Evolutionary conservation across 2,329 filamentous ascomycete species (phyloP), one percentile per base, ranked within the genome.

Genomic region (Trichoderma koningiopsis): DNA sequence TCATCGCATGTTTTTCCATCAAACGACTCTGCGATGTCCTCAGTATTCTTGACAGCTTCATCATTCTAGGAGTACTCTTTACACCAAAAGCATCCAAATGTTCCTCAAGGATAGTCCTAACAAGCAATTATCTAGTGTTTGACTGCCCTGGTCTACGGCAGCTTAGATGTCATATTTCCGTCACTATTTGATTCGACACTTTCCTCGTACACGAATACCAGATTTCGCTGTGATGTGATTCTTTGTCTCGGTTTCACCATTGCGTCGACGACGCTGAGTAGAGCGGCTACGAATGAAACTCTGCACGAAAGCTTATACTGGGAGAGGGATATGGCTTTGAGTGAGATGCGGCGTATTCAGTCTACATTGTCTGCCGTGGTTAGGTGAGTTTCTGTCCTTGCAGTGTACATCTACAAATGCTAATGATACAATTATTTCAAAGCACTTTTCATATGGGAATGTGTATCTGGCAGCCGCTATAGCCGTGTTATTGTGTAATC

Each of bases 361-460:
- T 37, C 61, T 0, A 7, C 49, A 0, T 40, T 64, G 16, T 35
- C 61, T 16, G 61, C 47, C 0, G 35, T 64, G 5, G 61, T 27
- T 24, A 64, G 61, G 61, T 64, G 47, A 40, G 61, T 24, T 3
- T 55, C 2, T 27, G 16, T 2, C 2, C 3, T 3, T 0, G 5
- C 5, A 6, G 14, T n/a, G 2, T 19, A 2, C 27, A 43, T n/a
- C 1, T 4, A 27, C n/a, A n/a, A 0, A 22, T 24, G 5, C 24
- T 64, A 22, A 64, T 8, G 4, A 0, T 43, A n/a, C n/a, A 3
- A 7, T 43, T 6, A 14, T 22, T 14, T 2, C 0, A 29, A 3
- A 64, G 61, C n/a, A 64, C 47, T 5, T 55, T 55, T 64, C 61
- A 64, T 4, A 64, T 64, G 61, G 47, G 61, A 10, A 55, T 64